Evolutionary conservation across 1,139 yeast genomes (phyloP).

Genomic region (Sugiyamaella pinicola): DNA sequence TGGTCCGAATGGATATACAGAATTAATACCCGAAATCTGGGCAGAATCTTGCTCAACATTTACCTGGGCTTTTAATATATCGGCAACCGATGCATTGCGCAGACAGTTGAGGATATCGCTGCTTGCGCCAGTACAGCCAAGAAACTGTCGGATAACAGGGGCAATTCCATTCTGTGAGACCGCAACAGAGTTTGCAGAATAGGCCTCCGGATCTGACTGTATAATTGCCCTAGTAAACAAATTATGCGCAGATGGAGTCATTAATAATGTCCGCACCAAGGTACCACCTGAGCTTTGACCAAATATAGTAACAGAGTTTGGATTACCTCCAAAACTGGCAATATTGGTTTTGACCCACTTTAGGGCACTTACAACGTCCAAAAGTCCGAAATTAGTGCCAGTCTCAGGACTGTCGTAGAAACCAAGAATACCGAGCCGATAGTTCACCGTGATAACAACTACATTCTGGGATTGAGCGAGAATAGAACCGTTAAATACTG

Average conservation of each 20-base stretch:
- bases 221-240: slow-evolving; percentile 37
- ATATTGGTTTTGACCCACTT: slow-evolving; percentile 45
- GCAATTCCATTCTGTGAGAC: slow-evolving; percentile 31
- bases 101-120: slow-evolving; percentile 28
- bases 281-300: slow-evolving; percentile 47
- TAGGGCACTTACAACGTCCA: slow-evolving; percentile 42
- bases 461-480: slow-evolving; percentile 39
- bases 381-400: slow-evolving; percentile 41
- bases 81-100: slow-evolving; percentile 25
- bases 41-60: slow-evolving; percentile 17
- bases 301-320: slow-evolving; percentile 40
- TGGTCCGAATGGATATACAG: slow-evolving; percentile 37
- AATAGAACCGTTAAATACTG: slow-evolving; percentile 39
- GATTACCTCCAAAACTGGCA: slow-evolving; percentile 43
- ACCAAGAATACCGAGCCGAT: slow-evolving; percentile 44
- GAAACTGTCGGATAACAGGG: slow-evolving; percentile 20
- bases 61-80: slow-evolving; percentile 31
- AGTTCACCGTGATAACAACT: slow-evolving; percentile 44
- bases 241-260: slow-evolving; percentile 31
- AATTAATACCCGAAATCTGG: slow-evolving; percentile 27
- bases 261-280: slow-evolving; percentile 35
- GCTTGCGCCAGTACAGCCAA: slow-evolving; percentile 27
- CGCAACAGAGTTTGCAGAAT: slow-evolving; percentile 30
- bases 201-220: slow-evolving; percentile 40
- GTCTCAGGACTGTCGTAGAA: slow-evolving; percentile 36